Base-by-base conservation (phyloP, 1,284 basidiomycete genomes). In the Cutaneotrichosporon sp. region DNA sequence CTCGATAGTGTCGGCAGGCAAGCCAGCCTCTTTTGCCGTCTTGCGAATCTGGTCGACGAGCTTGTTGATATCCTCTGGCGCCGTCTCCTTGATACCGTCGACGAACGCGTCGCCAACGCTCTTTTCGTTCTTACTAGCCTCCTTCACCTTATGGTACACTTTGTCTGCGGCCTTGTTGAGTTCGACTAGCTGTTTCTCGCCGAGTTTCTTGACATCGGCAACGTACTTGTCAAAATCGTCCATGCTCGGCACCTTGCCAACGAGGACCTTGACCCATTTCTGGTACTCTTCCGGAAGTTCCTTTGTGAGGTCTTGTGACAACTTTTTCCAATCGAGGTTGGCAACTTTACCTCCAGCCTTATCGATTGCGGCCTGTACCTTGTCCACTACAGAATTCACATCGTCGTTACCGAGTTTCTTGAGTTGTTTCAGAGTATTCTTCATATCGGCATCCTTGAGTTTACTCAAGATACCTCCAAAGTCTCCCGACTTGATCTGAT, bases 391-490 rank as follows among this genome's bases (percentile, higher is more conserved):
- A 7, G 72, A 67, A 68, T 75, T 76, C 32, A 78, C 71, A 34
- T 80, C 78, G 47, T 79, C 76, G 10, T 73, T 73, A 30, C 79
- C 79, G 56, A 66, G 61, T 58, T 77, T 76, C 70, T 80, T 80
- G 56, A 80, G 69, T 64, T 75, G 68, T 47, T 76, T 73, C n/a
- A 80, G 66, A 1, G 73, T 72, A 13, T 65, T 69, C 52, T 72
- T 59, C 26, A 79, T 62, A 61, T 80, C 78, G 58, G 72, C 69
- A 66, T 76, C 75, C 58, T 78, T 73, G 53, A 80, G 64, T 60
- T 66, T 69, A 26, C 72, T 68, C 49, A 80, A 63, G 70, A 80
- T 74, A 13, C 75, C 73, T 42, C 72, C 72, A 52, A 77, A 14
- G 22, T 61, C 61, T 34, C 56, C 62, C 21, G 40, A 58, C 40